phyloP scores from a whole-genome alignment of 2,329 filamentous ascomycete species.

The Exophiala lecanii-corni region DNA sequence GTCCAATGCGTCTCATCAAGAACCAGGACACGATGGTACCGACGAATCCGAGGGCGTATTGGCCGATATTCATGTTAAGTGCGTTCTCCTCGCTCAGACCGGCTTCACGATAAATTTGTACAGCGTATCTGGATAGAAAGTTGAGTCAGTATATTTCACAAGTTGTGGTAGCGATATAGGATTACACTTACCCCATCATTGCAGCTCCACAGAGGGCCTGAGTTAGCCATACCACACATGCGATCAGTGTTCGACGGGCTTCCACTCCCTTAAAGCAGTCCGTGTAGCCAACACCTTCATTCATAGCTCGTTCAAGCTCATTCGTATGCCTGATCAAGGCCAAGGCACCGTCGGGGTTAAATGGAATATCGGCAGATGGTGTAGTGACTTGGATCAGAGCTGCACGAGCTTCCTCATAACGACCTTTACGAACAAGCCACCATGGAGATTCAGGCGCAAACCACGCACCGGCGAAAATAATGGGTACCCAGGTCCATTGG shows the following conservation, averaged over 20 bases:
- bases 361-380: slow-evolving; percentile 54
- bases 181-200: slow-evolving; percentile 41
- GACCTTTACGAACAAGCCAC: slow-evolving; percentile 35
- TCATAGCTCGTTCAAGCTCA: background rate
- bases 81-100: slow-evolving; percentile 47
- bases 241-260: slow-evolving; percentile 38
- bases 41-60: slow-evolving; percentile 65
- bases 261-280: slow-evolving; percentile 30
- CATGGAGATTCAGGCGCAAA: slow-evolving; percentile 37
- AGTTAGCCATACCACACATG: slow-evolving; percentile 45
- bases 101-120: slow-evolving; percentile 53
- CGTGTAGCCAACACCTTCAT: slow-evolving; percentile 14
- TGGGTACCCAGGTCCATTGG: slow-evolving; percentile 51
- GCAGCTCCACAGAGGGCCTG: slow-evolving; percentile 61
- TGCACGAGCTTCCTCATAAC: slow-evolving; percentile 31
- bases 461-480: slow-evolving; percentile 39
- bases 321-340: slow-evolving; percentile 64
- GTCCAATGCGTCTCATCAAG: slow-evolving; percentile 70
- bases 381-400: slow-evolving; percentile 31
- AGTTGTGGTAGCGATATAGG: background rate
- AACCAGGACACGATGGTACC: slow-evolving; percentile 77
- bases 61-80: slow-evolving; percentile 55
- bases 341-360: slow-evolving; percentile 76
- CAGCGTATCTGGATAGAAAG: slow-evolving; percentile 56
- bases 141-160: too few relatives aligned